Base-by-base conservation (phyloP, 75 land plant species). In the Pinus albicaulis region DNA sequence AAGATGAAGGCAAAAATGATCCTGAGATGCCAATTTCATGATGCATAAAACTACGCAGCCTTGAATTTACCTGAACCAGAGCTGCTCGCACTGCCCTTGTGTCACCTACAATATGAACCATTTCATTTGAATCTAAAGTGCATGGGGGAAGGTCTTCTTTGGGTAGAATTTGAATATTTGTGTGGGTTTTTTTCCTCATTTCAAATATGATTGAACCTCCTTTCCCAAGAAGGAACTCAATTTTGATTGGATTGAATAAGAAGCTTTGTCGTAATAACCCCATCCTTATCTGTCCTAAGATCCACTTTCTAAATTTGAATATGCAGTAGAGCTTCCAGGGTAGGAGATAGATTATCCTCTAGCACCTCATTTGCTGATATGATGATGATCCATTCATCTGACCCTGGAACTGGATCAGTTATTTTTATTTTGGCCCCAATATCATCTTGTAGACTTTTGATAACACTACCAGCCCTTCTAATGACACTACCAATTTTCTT, bases 261-360 rank as follows among this genome's bases (percentile, higher is more conserved):
- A 59, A 94, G 76, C 80, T 91, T 84, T 24, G 97, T 89, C 25
- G 89, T 90, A 24, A 92, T 75, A 64, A 89, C 78, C 26, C 86
- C 93, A 34, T 91, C 92, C 71, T 84, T 83, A 65, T 92, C 95
- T 6, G 87, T 84, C 38, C 86, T 82, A 26, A 89, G 87, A 81
- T 92, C 92, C 6, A 85, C 84, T 70, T 92, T 88, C 74, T 80
- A 86, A 59, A 80, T 92, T 68, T 94, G 98, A 44, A 94, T 80
- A 88, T 94, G 98, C 66, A 94, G 76, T 71, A 94, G 79, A 64
- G 98, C 98, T 81, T 94, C 98, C 80, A 92, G 98, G 66, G 98
- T 95, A 66, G 98, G 98, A 80, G 93, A 94, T 13, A 94, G 79
- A 62, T 92, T 89, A 79, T 92, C 95, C 73, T 94, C 95, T 61